Conservation (phyloP, 176 grass and related monocot species). For the Oryza glaberrima region DNA sequence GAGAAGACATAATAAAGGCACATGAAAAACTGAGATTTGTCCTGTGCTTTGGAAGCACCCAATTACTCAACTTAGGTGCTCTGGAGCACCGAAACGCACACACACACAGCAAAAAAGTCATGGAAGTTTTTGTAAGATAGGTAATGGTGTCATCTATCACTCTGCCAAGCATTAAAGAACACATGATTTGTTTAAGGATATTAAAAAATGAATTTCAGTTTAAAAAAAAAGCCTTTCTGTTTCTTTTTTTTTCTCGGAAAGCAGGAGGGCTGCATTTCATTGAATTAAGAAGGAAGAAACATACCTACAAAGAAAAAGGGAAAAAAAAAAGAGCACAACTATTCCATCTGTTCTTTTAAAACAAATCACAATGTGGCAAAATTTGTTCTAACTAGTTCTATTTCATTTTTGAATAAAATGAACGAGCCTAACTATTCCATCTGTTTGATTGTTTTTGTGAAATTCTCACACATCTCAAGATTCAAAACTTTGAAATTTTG, state of each 20-base stretch:
- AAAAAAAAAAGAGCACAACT: no score
- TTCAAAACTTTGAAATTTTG: neutral
- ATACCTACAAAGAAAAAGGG: no score
- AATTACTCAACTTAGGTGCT: neutral
- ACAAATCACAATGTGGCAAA: no score
- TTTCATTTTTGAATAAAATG: constrained; percentile 9
- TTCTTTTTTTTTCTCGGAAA: neutral
- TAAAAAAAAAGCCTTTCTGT: neutral
- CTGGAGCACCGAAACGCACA: neutral
- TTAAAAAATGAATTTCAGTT: neutral
- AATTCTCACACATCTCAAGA: neutral
- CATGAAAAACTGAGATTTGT: neutral
- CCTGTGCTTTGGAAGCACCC: neutral
- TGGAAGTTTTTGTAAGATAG: neutral
- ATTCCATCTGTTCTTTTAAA: no score
- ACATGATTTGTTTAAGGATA: neutral
- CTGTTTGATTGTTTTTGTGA: neutral
- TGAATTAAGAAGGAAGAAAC: no score
- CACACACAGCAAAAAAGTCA: neutral
- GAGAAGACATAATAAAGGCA: neutral
- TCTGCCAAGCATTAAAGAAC: neutral
- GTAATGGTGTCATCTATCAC: neutral
- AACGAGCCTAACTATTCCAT: constrained; percentile 12
- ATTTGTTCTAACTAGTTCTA: no score
- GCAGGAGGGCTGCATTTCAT: no score